A percentile compares a stretch with the other conserved stretches of the same genome.
phyloP scores from a whole-genome alignment of 1,284 basidiomycete species.

The Trametes sp. region DNA sequence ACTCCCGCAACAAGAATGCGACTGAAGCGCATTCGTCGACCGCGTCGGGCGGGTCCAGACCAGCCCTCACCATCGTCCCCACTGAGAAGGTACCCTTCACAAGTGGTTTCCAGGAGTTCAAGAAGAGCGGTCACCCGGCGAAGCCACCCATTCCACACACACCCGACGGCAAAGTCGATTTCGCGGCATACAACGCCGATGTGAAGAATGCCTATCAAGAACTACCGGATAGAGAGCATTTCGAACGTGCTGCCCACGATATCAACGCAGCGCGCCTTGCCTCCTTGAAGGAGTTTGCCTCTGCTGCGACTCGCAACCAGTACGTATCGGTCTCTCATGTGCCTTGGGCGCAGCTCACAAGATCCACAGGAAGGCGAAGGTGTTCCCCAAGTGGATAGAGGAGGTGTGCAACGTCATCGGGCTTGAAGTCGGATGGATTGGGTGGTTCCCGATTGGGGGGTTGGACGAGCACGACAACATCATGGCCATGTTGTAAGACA shows the following conservation, averaged over 20 bases:
- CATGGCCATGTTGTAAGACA: neutral
- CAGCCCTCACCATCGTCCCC: neutral
- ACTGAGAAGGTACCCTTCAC: neutral
- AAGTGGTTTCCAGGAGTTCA: neutral
- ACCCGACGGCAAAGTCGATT: neutral
- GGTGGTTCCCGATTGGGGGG: neutral
- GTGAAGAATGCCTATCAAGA: neutral
- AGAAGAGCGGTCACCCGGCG: neutral
- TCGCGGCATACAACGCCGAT: neutral
- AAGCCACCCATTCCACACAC: neutral
- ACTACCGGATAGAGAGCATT: neutral
- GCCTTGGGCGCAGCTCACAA: neutral
- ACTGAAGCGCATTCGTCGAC: neutral
- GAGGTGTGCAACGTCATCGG: neutral
- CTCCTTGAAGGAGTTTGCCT: neutral
- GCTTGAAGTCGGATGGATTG: neutral
- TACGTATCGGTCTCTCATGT: neutral
- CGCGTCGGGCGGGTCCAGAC: too few relatives aligned
- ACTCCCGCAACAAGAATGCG: neutral
- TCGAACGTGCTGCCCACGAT: neutral
- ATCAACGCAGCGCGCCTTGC: neutral
- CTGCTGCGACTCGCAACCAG: neutral
- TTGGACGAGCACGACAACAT: neutral
- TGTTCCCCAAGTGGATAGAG: neutral
- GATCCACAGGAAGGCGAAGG: neutral